These are phyloP conservation scores for Bondarzewia mesenterica DNA, from an alignment of 1,284 basidiomycete genomes.

Conservation along the genomic window DNA sequence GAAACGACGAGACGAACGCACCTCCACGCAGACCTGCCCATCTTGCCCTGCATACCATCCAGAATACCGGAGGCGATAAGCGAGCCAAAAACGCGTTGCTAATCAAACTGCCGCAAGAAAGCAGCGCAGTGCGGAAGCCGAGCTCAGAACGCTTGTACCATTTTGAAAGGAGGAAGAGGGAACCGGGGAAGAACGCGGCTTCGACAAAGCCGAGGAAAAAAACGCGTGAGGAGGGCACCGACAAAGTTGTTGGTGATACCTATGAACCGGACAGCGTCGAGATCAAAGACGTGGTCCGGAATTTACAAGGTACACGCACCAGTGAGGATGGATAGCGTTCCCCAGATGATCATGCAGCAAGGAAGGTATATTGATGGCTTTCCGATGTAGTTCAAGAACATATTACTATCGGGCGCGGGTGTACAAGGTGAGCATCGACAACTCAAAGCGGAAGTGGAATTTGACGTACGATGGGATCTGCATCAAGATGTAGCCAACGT, in stretches of 20 bases:
- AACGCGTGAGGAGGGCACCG: constrained; percentile 65
- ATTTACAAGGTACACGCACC: constrained; percentile 28
- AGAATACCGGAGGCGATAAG: constrained; percentile 74
- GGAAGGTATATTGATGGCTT: constrained; percentile 72
- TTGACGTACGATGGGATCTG: constrained; percentile 64
- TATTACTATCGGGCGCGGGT: constrained; percentile 41
- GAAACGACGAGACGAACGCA: constrained; percentile 16
- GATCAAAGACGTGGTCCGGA: not conserved
- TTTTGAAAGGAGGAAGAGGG: constrained; percentile 58
- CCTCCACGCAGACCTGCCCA: constrained; percentile 74
- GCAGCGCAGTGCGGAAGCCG: constrained; percentile 63
- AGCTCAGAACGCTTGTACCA: constrained; percentile 67
- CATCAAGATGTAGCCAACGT: constrained; percentile 75
- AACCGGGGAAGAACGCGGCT: constrained; percentile 70
- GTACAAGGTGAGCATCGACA: not conserved
- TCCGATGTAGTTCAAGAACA: constrained; percentile 65
- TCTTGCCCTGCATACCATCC: constrained; percentile 57
- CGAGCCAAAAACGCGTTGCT: constrained; percentile 80
- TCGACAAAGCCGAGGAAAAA: constrained; percentile 67
- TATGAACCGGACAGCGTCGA: constrained; percentile 10
- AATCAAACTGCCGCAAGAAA: constrained; percentile 67
- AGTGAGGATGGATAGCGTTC: constrained; percentile 54
- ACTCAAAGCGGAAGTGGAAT: not conserved
- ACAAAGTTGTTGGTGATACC: constrained; percentile 60
- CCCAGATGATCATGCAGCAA: constrained; percentile 66